Evolutionary conservation across 1,284 basidiomycete genomes (phyloP).

Genomic region (Pseudozyma hubeiensis): DNA sequence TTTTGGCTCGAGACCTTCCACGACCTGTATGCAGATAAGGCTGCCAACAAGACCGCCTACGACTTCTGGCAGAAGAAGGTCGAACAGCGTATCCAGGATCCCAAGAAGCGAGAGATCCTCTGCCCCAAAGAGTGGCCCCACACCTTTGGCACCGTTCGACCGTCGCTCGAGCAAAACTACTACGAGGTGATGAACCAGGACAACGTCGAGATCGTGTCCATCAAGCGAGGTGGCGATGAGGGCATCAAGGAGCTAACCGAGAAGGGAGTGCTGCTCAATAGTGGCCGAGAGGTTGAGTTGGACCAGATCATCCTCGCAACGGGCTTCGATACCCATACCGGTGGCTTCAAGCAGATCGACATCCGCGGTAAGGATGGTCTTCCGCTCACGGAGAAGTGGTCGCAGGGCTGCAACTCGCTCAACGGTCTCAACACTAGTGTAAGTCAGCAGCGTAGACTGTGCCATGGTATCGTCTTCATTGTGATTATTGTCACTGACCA

Average conservation of each 20-base stretch:
- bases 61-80: constrained; percentile 59
- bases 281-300: constrained; percentile 67
- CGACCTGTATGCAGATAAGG: constrained; percentile 47
- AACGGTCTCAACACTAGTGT: constrained; percentile 52
- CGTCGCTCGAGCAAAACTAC: constrained; percentile 56
- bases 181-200: constrained; percentile 71
- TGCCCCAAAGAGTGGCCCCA: constrained; percentile 54
- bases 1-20: constrained; percentile 57
- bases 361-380: constrained; percentile 50
- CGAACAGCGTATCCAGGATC: constrained; percentile 44
- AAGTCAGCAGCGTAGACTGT: constrained; percentile 5
- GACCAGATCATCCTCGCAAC: constrained; percentile 67
- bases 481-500: background rate
- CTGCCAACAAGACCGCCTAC: constrained; percentile 51
- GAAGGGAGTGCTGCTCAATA: constrained; percentile 72
- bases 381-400: constrained; percentile 52
- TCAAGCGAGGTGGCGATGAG: constrained; percentile 52
- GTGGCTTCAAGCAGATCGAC: constrained; percentile 58
- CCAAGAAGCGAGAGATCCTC: constrained; percentile 55
- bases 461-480: background rate
- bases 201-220: constrained; percentile 73
- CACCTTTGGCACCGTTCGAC: constrained; percentile 56
- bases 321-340: constrained; percentile 65
- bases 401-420: constrained; percentile 49
- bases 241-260: constrained; percentile 71